Evolutionary conservation across 2,329 filamentous ascomycete genomes (phyloP).

Genomic region (Colletotrichum gigasporum): DNA sequence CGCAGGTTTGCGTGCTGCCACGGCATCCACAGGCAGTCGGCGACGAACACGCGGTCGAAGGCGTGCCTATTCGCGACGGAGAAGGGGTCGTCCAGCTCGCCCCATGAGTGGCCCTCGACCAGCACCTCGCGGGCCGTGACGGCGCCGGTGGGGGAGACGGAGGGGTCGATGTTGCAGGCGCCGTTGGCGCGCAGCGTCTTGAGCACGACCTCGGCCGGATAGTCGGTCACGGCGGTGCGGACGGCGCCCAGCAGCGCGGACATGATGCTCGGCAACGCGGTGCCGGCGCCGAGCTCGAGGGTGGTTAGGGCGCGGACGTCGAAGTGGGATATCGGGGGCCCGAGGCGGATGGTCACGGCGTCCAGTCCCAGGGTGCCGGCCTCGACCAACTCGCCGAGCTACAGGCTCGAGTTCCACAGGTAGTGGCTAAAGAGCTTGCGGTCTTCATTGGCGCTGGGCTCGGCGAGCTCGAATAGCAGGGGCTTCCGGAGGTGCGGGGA

Average conservation of each 20-base stretch:
- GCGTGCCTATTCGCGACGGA: constrained; percentile 39
- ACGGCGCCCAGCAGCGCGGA: constrained; percentile 56
- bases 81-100: constrained; percentile 54
- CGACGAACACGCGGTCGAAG: constrained; percentile 73
- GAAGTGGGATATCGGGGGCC: constrained; percentile 43
- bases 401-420: constrained; percentile 74
- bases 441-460: constrained; percentile 61
- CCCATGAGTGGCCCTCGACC: constrained; percentile 73
- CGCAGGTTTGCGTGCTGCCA: constrained; percentile 75
- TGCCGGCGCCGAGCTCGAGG: constrained; percentile 76
- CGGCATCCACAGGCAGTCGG: constrained; percentile 81
- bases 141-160: constrained; percentile 43
- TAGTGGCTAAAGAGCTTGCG: constrained; percentile 75
- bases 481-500: constrained; percentile 59
- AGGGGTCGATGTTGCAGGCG: constrained; percentile 54
- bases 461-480: constrained; percentile 54
- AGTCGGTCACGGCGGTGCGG: constrained; percentile 71
- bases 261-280: constrained; percentile 62
- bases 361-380: constrained; percentile 49
- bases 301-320: constrained; percentile 60
- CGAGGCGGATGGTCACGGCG: constrained; percentile 1
- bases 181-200: constrained; percentile 68
- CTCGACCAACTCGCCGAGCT: constrained; percentile 66
- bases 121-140: constrained; percentile 41
- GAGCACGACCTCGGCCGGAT: constrained; percentile 70